phyloP scores from a whole-genome alignment of 2,329 filamentous ascomycete genomes.

The Colletotrichum camelliae region DNA sequence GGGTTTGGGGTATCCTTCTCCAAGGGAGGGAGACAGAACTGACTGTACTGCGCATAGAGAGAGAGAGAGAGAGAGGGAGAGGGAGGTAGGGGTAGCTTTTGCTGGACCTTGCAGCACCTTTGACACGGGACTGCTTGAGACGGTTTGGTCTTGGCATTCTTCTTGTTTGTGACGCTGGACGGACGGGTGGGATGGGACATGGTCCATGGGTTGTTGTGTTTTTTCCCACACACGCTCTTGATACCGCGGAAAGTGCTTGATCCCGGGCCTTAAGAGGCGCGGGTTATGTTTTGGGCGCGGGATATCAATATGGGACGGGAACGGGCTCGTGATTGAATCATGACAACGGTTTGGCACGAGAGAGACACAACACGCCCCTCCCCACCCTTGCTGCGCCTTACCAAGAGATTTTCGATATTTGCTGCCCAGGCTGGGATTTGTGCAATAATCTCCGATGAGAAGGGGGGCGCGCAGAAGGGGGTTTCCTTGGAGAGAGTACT shows the following conservation, averaged over 20 bases:
- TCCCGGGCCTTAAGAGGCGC: background rate
- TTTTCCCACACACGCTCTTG: background rate
- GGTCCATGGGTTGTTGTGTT: background rate
- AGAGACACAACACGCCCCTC: background rate
- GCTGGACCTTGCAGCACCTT: background rate
- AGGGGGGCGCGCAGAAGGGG: background rate
- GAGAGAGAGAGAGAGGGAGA: too few relatives aligned
- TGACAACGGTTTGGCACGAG: background rate
- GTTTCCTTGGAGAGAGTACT: background rate
- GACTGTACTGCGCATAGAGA: too few relatives aligned
- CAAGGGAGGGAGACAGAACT: background rate
- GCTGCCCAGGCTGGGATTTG: background rate
- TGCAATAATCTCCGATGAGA: background rate
- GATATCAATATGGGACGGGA: background rate
- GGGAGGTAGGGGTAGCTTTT: background rate
- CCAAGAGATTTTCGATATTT: background rate
- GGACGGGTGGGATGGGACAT: background rate
- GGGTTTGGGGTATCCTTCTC: background rate
- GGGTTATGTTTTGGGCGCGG: background rate
- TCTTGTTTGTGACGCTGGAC: background rate
- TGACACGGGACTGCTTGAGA: background rate
- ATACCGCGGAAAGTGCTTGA: background rate
- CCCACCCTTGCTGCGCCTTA: background rate
- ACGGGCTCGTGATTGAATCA: background rate
- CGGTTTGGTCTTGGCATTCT: background rate